Conservation (phyloP, 305 asterid genomes). For the Rubia tinctorum region DNA sequence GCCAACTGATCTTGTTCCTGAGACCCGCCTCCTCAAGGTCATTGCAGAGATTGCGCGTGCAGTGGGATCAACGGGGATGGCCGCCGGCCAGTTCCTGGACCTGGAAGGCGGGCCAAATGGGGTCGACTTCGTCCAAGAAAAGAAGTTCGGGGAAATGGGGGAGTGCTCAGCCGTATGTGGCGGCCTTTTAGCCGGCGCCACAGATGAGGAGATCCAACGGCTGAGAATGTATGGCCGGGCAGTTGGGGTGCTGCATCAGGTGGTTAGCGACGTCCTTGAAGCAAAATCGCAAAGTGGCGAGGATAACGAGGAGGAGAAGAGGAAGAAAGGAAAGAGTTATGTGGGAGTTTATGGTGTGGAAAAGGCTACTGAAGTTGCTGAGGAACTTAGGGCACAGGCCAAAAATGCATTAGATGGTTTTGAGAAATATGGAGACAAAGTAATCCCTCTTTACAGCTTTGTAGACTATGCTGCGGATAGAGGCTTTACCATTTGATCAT, state of each 20-base stretch:
- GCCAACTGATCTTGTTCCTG: conserved; percentile 72
- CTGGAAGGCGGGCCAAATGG: conserved; percentile 77
- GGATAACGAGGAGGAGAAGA: conserved; percentile 20
- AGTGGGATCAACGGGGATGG: conserved; percentile 99
- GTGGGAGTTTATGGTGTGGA: conserved; percentile 80
- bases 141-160: conserved; percentile 93
- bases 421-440: conserved; percentile 73
- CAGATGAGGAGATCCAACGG: conserved; percentile 72
- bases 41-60: conserved; percentile 91
- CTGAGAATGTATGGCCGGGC: conserved; percentile 77
- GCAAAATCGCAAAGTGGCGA: conserved; percentile 31
- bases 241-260: conserved; percentile 73
- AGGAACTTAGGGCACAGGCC: conserved; percentile 71
- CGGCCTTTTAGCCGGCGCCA: conserved; percentile 85
- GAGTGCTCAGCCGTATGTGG: conserved; percentile 98
- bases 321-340: conserved; percentile 57
- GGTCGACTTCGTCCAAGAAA: conserved; percentile 74
- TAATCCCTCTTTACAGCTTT: conserved; percentile 75
- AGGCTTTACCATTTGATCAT: conserved; percentile 47
- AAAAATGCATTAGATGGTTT: conserved; percentile 61
- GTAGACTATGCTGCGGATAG: conserved; percentile 92
- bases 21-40: conserved; percentile 61
- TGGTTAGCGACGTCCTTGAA: conserved; percentile 65
- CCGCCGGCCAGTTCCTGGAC: conserved; percentile 89
- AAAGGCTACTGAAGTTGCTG: conserved; percentile 81